These are phyloP conservation scores for Botrytis paeoniae DNA, from an alignment of 2,329 filamentous ascomycete genomes.

Conservation along the genomic window DNA sequence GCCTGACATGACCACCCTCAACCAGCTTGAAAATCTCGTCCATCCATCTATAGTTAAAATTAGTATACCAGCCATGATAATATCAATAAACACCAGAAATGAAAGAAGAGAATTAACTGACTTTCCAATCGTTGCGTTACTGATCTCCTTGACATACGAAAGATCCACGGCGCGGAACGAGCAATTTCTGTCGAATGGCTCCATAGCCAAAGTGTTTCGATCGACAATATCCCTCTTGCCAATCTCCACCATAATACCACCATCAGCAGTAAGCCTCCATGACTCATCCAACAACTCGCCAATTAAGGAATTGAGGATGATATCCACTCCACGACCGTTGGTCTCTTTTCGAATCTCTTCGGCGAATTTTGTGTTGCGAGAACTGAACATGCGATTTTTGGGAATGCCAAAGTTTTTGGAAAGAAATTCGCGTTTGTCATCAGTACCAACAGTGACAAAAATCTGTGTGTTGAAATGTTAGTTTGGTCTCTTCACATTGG, in stretches of 20 bases:
- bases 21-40: neutral
- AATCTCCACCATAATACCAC: conserved; percentile 35
- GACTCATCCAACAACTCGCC: conserved; percentile 35
- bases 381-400: conserved; percentile 11
- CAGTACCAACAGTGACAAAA: conserved; percentile 35
- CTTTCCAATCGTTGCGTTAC: neutral
- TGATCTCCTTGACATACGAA: conserved; percentile 18
- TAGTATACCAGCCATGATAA: neutral
- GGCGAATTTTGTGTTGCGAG: conserved; percentile 4
- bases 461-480: conserved; percentile 31
- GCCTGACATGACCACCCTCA: conserved; percentile 20
- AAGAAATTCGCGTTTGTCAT: conserved; percentile 9
- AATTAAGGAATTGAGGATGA: conserved; percentile 33
- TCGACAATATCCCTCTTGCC: conserved; percentile 27
- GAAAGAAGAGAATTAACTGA: neutral
- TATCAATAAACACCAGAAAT: neutral
- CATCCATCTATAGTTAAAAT: neutral
- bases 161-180: conserved; percentile 28
- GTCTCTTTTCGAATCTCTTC: neutral
- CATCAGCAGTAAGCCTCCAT: conserved; percentile 38
- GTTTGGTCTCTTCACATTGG: no score
- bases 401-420: conserved; percentile 2
- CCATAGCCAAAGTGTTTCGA: conserved; percentile 24
- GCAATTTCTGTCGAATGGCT: conserved; percentile 26
- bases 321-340: conserved; percentile 30